phyloP scores from a whole-genome alignment of 2,329 filamentous ascomycete genomes.

The Graphilbum ipis-grandicollis region DNA sequence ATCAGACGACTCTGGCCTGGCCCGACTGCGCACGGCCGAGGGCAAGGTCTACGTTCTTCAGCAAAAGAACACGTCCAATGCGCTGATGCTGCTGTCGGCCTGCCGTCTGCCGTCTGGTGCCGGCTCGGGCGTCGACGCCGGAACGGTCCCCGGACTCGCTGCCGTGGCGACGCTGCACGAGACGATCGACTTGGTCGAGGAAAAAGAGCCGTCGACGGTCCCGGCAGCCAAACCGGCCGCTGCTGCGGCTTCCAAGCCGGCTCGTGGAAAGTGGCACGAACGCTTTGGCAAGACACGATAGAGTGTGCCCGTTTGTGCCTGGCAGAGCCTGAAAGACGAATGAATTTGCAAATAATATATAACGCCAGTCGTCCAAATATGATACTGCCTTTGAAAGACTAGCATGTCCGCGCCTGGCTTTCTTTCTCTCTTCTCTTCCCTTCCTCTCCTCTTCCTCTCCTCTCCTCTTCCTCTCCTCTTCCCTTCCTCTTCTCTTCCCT shows the following conservation, averaged over 20 bases:
- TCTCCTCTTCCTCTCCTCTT: too few relatives aligned
- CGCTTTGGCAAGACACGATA: conserved; percentile 33
- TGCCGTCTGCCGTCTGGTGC: conserved; percentile 7
- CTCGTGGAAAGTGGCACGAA: conserved; percentile 41
- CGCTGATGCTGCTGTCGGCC: conserved; percentile 36
- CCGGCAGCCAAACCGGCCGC: not conserved
- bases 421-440: too few relatives aligned
- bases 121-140: conserved; percentile 5
- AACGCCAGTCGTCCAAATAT: too few relatives aligned
- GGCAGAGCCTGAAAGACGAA: too few relatives aligned
- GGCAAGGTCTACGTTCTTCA: conserved; percentile 38
- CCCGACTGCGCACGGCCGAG: conserved; percentile 30
- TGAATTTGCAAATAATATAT: too few relatives aligned
- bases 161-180: conserved; percentile 41
- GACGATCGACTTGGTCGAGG: conserved; percentile 39
- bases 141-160: conserved; percentile 18
- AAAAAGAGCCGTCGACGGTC: conserved; percentile 9
- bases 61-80: conserved; percentile 52
- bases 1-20: conserved; percentile 31
- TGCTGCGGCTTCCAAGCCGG: not conserved
- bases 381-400: too few relatives aligned
- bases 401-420: too few relatives aligned
- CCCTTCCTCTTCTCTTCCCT: too few relatives aligned
- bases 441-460: too few relatives aligned
- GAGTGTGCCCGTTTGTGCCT: too few relatives aligned